These are phyloP conservation scores for Populus davidiana DNA, from an alignment of 345 rosid genomes.

Conservation along the genomic window DNA sequence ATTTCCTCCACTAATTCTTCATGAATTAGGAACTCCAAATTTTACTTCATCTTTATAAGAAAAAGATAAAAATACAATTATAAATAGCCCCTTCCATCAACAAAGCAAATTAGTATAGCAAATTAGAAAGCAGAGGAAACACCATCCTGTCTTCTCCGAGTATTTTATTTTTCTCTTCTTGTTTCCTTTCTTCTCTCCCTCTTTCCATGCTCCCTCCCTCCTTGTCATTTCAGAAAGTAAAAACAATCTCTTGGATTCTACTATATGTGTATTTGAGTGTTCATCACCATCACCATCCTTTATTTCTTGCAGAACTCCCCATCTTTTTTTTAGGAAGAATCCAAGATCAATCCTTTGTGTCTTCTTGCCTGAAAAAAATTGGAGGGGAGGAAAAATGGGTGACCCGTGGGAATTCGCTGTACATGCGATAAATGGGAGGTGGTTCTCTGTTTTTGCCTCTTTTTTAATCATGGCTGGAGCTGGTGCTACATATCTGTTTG, in stretches of 20 bases:
- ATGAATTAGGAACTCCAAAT: no score
- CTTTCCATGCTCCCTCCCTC: no score
- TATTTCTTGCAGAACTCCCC: neutral
- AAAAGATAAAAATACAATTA: no score
- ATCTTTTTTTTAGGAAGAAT: neutral
- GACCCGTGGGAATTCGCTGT: slow-evolving; percentile 38
- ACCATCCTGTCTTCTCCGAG: no score
- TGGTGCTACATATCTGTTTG: slow-evolving; percentile 81
- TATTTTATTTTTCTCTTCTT: neutral
- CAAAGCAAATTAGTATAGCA: no score
- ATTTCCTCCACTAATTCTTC: neutral
- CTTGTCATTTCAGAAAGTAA: no score
- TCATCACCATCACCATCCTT: neutral
- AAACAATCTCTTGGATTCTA: no score
- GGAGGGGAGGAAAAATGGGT: slow-evolving; percentile 10
- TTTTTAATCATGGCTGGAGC: slow-evolving; percentile 89
- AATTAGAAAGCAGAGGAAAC: no score
- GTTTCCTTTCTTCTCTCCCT: neutral
- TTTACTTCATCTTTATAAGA: neutral
- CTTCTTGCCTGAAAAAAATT: neutral
- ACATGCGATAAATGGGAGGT: slow-evolving; percentile 59
- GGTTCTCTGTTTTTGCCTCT: slow-evolving; percentile 85
- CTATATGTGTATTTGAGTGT: neutral
- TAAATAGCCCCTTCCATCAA: no score
- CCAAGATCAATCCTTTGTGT: neutral